Evolutionary conservation across 352 stramenopile genomes (phyloP).

Genomic region (Aphanomyces cochlioides): DNA sequence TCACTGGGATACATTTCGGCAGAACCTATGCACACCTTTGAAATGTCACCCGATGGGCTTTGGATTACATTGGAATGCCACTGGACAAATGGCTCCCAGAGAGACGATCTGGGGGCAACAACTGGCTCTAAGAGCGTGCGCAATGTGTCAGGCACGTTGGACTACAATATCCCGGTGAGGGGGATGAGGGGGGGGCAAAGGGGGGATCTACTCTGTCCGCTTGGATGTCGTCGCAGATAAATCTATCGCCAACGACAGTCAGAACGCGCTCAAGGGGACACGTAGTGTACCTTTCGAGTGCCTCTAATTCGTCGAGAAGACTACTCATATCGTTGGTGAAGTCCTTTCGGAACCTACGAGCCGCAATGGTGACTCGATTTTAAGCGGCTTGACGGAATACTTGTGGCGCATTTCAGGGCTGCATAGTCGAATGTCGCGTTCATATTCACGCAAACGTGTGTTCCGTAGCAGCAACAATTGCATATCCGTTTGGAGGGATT

Average conservation of each 20-base stretch:
- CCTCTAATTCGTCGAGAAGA: conserved; percentile 10
- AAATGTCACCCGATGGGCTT: neutral
- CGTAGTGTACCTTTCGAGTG: conserved; percentile 11
- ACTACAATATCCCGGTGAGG: neutral
- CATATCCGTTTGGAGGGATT: conserved; percentile 23
- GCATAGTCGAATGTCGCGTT: conserved; percentile 15
- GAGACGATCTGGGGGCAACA: neutral
- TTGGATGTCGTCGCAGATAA: neutral
- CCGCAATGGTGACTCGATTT: neutral
- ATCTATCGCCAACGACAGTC: neutral
- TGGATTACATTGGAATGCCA: conserved; percentile 8
- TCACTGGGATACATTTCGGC: conserved; percentile 2
- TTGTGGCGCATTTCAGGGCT: neutral
- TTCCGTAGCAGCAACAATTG: conserved; percentile 26
- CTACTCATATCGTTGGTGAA: conserved; percentile 5
- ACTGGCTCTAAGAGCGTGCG: neutral
- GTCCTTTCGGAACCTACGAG: conserved; percentile 10
- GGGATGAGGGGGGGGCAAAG: too few species aligned
- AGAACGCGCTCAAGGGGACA: neutral
- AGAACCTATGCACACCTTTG: neutral
- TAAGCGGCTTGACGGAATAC: neutral
- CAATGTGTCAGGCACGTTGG: neutral
- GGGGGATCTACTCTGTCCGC: neutral
- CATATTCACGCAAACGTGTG: conserved; percentile 18
- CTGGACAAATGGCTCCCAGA: conserved; percentile 16